Evolutionary conservation across 2,329 filamentous ascomycete genomes (phyloP), one percentile per base, ranked within the genome.

Genomic region (Gaeumannomyces sp.): DNA sequence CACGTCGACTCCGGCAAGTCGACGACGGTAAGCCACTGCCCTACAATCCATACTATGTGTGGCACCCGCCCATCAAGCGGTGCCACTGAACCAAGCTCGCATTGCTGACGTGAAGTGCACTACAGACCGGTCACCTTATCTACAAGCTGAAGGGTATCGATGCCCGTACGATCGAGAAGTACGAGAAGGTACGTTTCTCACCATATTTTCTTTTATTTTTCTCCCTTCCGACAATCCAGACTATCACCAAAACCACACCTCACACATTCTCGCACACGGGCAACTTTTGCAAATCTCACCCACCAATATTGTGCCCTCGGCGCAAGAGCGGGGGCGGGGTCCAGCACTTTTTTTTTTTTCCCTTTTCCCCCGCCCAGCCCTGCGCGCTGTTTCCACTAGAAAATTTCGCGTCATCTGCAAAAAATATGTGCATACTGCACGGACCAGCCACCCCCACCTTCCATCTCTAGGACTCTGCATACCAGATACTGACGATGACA

Each of bases 101-200:
- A 71, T 71, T 65, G 71, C 68, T 72, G 67, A 72, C 68, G 59
- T 67, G 67, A 13, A 27, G 67, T 6, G 8, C 22, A 65, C 73
- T 72, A 76, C 74, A 81, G 80, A 90, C 82, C 76, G 88, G 89
- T 82, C 89, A 94, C 87, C 89, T 99, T 89, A 98, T 99, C 91
- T 98, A 98, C 93, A 94, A 99, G 91, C 98, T 95, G 88, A 95
- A 95, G 90, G 95, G 95, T 92, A 99, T 98, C 80, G 95, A 99
- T 92, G 93, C 94, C 89, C 94, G 95, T 93, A 98, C 94, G 83
- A 99, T 99, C 81, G 95, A 99, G 91, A 99, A 99, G 91, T 99
- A 99, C 89, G 95, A 99, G 93, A 99, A 99, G 92, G 93, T 96
- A 83, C 80, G 88, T 53, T 53, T 10, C 11, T 4, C 79, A 67